A percentile compares a stretch with the other conserved stretches of the same genome.
phyloP scores from a whole-genome alignment of 2,329 filamentous ascomycete species.

The Ramularia endophylla region DNA sequence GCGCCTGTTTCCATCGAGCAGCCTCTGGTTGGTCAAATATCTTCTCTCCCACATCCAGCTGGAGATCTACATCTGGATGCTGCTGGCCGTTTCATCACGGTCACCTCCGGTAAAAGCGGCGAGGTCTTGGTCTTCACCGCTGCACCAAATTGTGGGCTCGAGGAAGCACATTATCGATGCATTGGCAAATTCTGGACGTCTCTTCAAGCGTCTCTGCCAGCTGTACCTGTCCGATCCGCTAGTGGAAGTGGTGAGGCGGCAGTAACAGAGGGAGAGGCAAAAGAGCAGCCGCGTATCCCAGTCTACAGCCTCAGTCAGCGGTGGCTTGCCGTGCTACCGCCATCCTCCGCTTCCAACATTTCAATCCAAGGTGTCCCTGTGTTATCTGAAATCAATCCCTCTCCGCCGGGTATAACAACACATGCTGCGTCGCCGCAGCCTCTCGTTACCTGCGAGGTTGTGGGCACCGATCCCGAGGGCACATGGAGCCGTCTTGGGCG shows the following conservation, averaged over 20 bases:
- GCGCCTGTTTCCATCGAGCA: slow-evolving; percentile 49
- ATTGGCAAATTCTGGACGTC: slow-evolving; percentile 90
- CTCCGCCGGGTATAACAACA: slow-evolving; percentile 50
- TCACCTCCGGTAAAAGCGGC: slow-evolving; percentile 77
- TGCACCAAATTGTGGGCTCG: slow-evolving; percentile 22
- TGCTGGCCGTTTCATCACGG: slow-evolving; percentile 62
- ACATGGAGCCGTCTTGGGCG: slow-evolving; percentile 42
- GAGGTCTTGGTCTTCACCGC: slow-evolving; percentile 70
- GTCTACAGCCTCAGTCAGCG: slow-evolving; percentile 64
- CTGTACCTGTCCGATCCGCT: slow-evolving; percentile 4
- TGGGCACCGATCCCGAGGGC: slow-evolving; percentile 63
- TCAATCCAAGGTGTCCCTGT: slow-evolving; percentile 62
- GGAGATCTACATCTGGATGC: slow-evolving; percentile 70
- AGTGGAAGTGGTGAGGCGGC: slow-evolving; percentile 28
- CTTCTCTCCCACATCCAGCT: slow-evolving; percentile 52
- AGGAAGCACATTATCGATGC: slow-evolving; percentile 50
- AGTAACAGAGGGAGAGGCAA: slow-evolving; percentile 11
- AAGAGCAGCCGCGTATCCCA: slow-evolving; percentile 41
- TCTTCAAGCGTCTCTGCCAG: slow-evolving; percentile 38
- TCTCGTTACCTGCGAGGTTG: slow-evolving; percentile 59
- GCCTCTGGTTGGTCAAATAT: slow-evolving; percentile 20
- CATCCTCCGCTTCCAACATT: slow-evolving; percentile 63
- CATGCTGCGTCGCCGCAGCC: slow-evolving; percentile 66
- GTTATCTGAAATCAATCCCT: slow-evolving; percentile 45
- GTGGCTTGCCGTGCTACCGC: slow-evolving; percentile 73